Conservation (phyloP, 139 green algal genomes). For the Trebouxia sp. region DNA sequence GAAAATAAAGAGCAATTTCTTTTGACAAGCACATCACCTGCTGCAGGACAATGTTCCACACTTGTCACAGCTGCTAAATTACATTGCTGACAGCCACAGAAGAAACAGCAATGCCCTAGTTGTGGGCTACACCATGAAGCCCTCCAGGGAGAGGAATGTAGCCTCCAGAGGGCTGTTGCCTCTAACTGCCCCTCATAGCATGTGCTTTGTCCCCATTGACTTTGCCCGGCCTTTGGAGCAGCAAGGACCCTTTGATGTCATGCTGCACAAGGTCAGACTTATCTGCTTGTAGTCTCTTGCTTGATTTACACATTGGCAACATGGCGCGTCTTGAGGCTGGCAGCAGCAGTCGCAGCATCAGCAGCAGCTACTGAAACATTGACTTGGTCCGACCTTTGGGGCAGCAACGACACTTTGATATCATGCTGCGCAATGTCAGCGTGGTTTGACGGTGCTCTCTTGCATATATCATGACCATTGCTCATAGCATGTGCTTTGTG, state of each 20-base stretch:
- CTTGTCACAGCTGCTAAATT: not conserved
- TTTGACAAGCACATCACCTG: not conserved
- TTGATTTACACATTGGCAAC: no score
- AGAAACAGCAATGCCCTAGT: not conserved
- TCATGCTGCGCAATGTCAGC: no score
- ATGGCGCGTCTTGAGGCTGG: no score
- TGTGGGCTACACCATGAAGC: slow-evolving; percentile 24
- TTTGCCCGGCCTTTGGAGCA: slow-evolving; percentile 34
- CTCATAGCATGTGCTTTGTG: no score
- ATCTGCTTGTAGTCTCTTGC: no score
- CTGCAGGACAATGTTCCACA: not conserved
- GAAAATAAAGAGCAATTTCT: not conserved
- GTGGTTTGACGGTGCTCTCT: no score
- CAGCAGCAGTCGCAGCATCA: no score
- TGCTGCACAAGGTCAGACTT: slow-evolving; percentile 82
- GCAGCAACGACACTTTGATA: no score
- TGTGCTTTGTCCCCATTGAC: slow-evolving; percentile 60
- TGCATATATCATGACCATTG: no score
- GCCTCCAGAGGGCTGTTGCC: slow-evolving; percentile 24
- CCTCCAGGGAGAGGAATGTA: slow-evolving; percentile 24
- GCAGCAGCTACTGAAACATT: no score
- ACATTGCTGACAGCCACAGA: not conserved
- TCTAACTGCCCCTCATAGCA: not conserved
- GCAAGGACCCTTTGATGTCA: slow-evolving; percentile 50
- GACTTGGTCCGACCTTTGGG: no score